Conservation (phyloP, 495 filamentous ascomycete species). For the Massariosphaeria phaeospora region DNA sequence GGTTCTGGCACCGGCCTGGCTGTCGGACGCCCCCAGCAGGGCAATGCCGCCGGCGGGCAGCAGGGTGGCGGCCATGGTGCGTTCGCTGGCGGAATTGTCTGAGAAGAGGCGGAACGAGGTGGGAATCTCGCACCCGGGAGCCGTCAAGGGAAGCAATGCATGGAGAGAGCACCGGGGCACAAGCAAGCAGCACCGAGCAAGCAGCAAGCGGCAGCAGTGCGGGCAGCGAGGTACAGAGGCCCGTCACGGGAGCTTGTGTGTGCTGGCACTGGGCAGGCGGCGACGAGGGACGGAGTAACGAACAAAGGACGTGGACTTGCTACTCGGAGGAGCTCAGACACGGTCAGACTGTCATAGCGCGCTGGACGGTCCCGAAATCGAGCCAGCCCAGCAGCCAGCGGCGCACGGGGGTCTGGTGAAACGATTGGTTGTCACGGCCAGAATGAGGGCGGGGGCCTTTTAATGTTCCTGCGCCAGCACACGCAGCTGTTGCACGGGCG, state of each 20-base stretch:
- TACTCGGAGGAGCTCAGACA: constrained; percentile 27
- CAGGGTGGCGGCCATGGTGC: constrained; percentile 18
- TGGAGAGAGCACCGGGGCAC: constrained; percentile 31
- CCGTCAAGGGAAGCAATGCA: constrained; percentile 30
- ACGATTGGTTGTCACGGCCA: constrained; percentile 34
- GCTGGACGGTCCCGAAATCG: constrained; percentile 27
- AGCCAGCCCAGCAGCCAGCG: constrained; percentile 19
- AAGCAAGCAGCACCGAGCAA: constrained; percentile 14
- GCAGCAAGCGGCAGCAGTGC: not conserved
- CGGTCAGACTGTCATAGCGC: constrained; percentile 36
- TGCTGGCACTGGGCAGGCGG: constrained; percentile 29
- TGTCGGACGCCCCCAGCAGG: constrained; percentile 32
- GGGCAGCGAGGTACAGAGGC: not conserved
- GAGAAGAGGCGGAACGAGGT: constrained; percentile 14
- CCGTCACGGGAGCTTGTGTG: constrained; percentile 11
- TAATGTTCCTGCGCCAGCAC: constrained; percentile 6
- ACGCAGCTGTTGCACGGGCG: not conserved
- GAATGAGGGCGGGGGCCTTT: constrained; percentile 25
- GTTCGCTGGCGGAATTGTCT: constrained; percentile 10
- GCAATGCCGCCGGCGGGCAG: constrained; percentile 25
- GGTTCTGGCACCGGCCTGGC: constrained; percentile 25
- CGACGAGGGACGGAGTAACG: constrained; percentile 19
- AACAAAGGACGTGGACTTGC: constrained; percentile 28
- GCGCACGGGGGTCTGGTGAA: constrained; percentile 31
- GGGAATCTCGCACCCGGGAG: constrained; percentile 17